A percentile compares a stretch with the other conserved stretches of the same genome.
phyloP scores from a whole-genome alignment of 73 alveolate species.

The Diophrys sp. region DNA sequence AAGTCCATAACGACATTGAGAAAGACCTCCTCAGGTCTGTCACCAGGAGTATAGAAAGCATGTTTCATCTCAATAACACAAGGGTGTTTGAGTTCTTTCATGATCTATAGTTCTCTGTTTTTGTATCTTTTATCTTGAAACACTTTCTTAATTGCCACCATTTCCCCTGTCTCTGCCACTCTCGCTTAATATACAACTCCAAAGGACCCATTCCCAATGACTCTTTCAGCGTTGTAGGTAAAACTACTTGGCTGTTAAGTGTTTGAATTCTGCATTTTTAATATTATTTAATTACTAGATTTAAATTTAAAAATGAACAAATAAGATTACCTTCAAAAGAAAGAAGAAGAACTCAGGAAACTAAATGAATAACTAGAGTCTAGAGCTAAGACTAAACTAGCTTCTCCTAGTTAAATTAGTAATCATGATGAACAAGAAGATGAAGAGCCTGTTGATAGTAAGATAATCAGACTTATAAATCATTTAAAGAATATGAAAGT shows the following conservation, averaged over 20 bases:
- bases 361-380: too few species aligned
- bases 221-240: conserved; percentile 66
- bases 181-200: conserved; percentile 65
- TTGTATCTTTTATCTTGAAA: conserved; percentile 76
- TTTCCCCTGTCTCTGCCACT: conserved; percentile 78
- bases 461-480: too few species aligned
- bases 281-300: too few species aligned
- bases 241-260: not conserved
- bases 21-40: conserved; percentile 61
- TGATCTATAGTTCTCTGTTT: conserved; percentile 82
- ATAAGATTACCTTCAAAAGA: too few species aligned
- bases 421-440: too few species aligned
- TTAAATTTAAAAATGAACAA: too few species aligned
- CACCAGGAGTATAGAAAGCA: conserved; percentile 73
- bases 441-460: too few species aligned
- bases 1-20: conserved; percentile 84
- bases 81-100: conserved; percentile 83
- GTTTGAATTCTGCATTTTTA: too few species aligned
- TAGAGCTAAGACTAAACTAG: too few species aligned
- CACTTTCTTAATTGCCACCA: conserved; percentile 86
- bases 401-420: too few species aligned
- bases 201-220: conserved; percentile 62
- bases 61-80: conserved; percentile 68
- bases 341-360: too few species aligned
- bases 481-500: too few species aligned